Conservation (phyloP, 2,329 filamentous ascomycete species). For the Alternaria consortialis region DNA sequence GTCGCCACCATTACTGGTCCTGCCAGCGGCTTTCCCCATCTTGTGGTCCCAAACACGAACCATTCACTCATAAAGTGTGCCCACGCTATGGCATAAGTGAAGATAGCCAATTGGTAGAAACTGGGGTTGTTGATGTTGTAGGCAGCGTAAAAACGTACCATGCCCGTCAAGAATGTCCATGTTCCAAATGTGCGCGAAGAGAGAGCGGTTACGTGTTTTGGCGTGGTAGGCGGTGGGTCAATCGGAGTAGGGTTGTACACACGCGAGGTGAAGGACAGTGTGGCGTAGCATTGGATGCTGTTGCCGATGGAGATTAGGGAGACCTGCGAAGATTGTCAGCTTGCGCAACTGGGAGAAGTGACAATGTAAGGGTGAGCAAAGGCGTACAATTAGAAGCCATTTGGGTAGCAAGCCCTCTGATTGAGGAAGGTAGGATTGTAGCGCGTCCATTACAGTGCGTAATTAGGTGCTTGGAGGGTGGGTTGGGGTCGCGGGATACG, state of each 20-base stretch:
- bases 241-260: conserved; percentile 75
- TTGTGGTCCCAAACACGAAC: conserved; percentile 78
- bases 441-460: conserved; percentile 36
- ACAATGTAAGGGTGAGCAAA: not conserved
- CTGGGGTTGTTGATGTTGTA: conserved; percentile 78
- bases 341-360: not conserved
- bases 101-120: conserved; percentile 81
- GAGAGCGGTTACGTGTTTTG: conserved; percentile 72
- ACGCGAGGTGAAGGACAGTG: conserved; percentile 82
- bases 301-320: conserved; percentile 85
- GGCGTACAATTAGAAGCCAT: conserved; percentile 70
- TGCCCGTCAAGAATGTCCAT: conserved; percentile 81
- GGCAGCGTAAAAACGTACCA: conserved; percentile 83
- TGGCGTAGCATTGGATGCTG: conserved; percentile 82
- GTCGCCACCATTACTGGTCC: conserved; percentile 67
- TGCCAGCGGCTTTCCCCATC: conserved; percentile 67
- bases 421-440: conserved; percentile 55
- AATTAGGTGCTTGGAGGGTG: not conserved
- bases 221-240: conserved; percentile 48
- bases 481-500: not conserved
- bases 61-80: conserved; percentile 71
- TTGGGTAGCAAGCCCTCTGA: conserved; percentile 66
- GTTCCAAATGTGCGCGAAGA: conserved; percentile 84
- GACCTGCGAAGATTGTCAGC: conserved; percentile 63
- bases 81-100: conserved; percentile 82